A percentile compares a stretch with the other conserved stretches of the same genome.
Evolutionary conservation across 257 asterid genomes (phyloP).

Genomic region (Solanum sitiens): DNA sequence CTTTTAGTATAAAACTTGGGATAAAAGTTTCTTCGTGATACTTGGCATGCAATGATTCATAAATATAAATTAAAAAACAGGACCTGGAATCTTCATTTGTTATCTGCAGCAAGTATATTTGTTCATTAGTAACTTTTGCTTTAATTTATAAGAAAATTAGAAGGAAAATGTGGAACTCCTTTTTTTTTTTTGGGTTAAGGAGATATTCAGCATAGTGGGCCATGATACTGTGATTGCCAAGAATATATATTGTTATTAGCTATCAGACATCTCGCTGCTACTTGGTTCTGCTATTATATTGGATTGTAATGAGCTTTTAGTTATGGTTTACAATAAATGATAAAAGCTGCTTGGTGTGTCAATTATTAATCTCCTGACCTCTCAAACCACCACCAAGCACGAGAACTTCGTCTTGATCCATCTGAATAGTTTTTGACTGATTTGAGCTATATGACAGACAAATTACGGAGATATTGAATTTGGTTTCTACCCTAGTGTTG

Average conservation of each 20-base stretch:
- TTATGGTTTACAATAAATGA: not conserved
- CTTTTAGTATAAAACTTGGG: not conserved
- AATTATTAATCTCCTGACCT: not conserved
- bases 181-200: not conserved
- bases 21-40: not conserved
- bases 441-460: constrained; percentile 28
- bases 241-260: not conserved
- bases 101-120: not conserved
- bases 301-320: not conserved
- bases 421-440: not conserved
- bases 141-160: not conserved
- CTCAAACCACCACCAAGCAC: not conserved
- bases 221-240: not conserved
- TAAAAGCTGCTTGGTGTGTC: not conserved
- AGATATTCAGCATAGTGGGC: not conserved
- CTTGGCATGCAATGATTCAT: not conserved
- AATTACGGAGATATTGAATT: constrained; percentile 60
- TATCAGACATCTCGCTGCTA: not conserved
- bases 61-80: not conserved
- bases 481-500: constrained; percentile 71
- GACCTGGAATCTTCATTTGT: not conserved
- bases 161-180: not conserved
- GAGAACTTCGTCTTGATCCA: not conserved
- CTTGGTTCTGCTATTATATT: not conserved
- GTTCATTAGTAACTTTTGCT: not conserved